Base-by-base conservation (phyloP, 2,329 filamentous ascomycete species). In the Didymella sp. region DNA sequence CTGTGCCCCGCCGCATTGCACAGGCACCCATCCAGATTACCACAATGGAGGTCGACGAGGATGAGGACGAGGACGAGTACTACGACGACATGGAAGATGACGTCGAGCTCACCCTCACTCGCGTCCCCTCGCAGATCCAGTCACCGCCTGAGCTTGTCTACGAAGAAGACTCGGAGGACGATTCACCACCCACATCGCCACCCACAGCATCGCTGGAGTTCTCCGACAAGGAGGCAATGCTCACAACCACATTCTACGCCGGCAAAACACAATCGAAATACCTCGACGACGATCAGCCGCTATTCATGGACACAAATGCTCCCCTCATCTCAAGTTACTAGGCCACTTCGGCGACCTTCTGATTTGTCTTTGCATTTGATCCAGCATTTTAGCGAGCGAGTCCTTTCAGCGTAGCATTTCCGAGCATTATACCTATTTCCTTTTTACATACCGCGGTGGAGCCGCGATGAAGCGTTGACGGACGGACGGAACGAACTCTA, bases 71-170 rank as follows among this genome's bases (percentile, higher is more conserved):
- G n/a, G 77, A 77, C n/a, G 77, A 77, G 41, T 76, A 79, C 61
- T 79, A 79, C 69, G 78, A 81, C 51, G 79, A 80, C 60, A 75
- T 78, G 63, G 78, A 79, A 63, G 76, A 80, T 59, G 76, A 80
- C 55, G 75, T 77, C 35, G 77, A 78, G 51, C 77, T 79, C 51
- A 76, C 78, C 47, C 79, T 82, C 57, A 77, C 73, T 31, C 79
- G 80, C 56, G 75, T 79, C 12, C 69, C 76, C 51, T 74, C 76
- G 55, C 73, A 76, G 70, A 75, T 77, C 61, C 73, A 76, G 66
- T 78, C 79, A 67, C 80, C 80, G 56, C 80, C 81, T 40, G 80
- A 82, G 71, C 79, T 82, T 60, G 76, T 79, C 40, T 76, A 79
- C 72, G 80, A 82, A 60, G 76, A 77, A 35, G 78, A 80, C 63